Base-by-base conservation (phyloP, 1,284 basidiomycete species). In the Ceratobasidium sp. region DNA sequence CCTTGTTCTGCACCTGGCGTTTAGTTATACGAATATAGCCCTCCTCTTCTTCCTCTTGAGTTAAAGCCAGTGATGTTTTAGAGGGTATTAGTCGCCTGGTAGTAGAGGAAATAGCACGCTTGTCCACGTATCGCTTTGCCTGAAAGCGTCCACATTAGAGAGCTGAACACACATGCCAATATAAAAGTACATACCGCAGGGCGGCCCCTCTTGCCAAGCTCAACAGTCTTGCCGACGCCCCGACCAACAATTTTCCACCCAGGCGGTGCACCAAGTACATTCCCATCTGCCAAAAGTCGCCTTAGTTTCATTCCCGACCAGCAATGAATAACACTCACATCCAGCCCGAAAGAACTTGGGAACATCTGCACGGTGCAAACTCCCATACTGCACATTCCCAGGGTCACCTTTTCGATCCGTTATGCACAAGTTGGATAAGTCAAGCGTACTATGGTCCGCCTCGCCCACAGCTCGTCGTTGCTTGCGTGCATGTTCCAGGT, bases 381-480 rank as follows among this genome's bases (percentile, higher is more conserved):
- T 85, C n/a, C 92, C 93, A 81, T 92, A 94, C 47, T 87, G 87
- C 35, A 93, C 82, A 80, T 92, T 94, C 77, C 90, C 83, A 60
- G 84, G 80, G 81, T 95, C 94, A 0, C 93, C 92, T 79, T 88
- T 90, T 65, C 88, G 85, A 81, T 94, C 92, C 5, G 88, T 88
- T 81, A 89, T 92, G 84, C 89, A 93, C 15, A 88, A 61, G 23
- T 61, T 61, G 54, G 42, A 47, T 42, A 73, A 45, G 77, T 42
- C 82, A 78, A 33, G 75, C 79, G 35, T 5, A 7, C 28, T 33
- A 67, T 51, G 35, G 17, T 37, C 68, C 6, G 33, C 39, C 28
- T 73, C 56, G 56, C 33, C 35, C n/a, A 61, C 17, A 2, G 56
- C 39, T 17, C 28, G 56, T 8, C 79, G 69, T 66, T 81, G 82